Evolutionary conservation across 257 asterid species (phyloP), one percentile per base, ranked within the genome.

Genomic region (Solanum piurae): DNA sequence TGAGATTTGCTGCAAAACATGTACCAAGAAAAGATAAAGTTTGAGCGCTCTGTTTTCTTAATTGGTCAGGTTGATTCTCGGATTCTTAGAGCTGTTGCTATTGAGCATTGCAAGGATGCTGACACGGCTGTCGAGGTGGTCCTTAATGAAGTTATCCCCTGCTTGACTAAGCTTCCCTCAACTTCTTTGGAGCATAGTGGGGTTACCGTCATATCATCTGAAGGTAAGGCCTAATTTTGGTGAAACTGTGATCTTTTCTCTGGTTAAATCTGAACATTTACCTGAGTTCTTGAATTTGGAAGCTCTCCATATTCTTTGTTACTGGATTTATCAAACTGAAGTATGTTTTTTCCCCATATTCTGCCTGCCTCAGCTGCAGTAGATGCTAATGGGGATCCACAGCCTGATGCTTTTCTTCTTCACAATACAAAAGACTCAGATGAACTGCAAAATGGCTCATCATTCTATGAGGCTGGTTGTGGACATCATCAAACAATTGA

Each of bases 71-170:
- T 97, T 91, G 99, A 97, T 90, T 38, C 87, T 73, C 95, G 98
- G 85, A 92, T 91, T 64, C 94, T 97, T 62, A 92, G 89, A 90
- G 98, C 98, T 86, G 98, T 93, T 90, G 94, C 99, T 18, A 88
- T 94, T 83, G 98, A 97, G 93, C 96, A 97, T 86, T 71, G 89
- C 84, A 93, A 92, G 86, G 98, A 97, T 89, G 89, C 86, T 21
- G 93, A 92, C 89, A 89, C 91, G 29, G 99, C 99, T 82, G 97
- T 92, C 49, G 92, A 76, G 89, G 93, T 92, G 25, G 98, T 97
- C 38, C 91, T 95, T n/a, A 92, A 64, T 72, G 98, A 95, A 88
- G 90, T 97, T 14, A 89, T 94, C 87, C 98, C 99, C 42, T 93
- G 89, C 92, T 84, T 95, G 42, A 12, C 83, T 12, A 64, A 31